Base-by-base conservation (phyloP, 257 asterid species). In the Nicotiana benthamiana region DNA sequence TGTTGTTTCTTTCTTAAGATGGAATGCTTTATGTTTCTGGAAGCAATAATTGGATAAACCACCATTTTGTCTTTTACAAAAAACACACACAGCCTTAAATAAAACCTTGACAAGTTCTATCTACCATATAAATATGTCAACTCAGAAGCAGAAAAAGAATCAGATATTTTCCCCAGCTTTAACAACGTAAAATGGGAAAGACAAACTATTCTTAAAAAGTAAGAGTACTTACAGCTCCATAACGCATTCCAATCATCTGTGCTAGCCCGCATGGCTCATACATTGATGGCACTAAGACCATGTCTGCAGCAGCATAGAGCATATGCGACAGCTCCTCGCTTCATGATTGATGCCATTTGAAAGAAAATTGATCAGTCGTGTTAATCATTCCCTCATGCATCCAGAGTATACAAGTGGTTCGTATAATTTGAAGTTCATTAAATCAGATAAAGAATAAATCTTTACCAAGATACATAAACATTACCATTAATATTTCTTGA, bases 191-290 rank as follows among this genome's bases (percentile, higher is more conserved):
- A 70, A 70, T 46, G 77, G 43, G 22, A 43, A 3, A 51, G 43
- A 40, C n/a, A 43, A 24, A 72, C n/a, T 72, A 72, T 18, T 46
- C 78, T 22, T 22, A 74, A 15, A 24, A 72, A 74, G 61, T 74
- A 74, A 9, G 9, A 48, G 85, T 72, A 88, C 89, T 59, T 87
- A 94, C 98, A 65, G 93, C 96, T 84, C 98, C 98, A 61, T 94
- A 93, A 60, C 97, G 94, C 98, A 94, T 93, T 80, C 97, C 97
- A 88, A 94, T 90, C 97, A 93, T 88, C 83, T 94, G 98, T 86
- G 97, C 85, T 70, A 94, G 94, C 77, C 97, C 98, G 84, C 98
- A 93, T 9, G 98, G 98, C 86, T 94, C 98, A 72, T 94, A 93
- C 86, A 94, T 87, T 7, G 98, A 94, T 26, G 98, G 98, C 83